These are phyloP conservation scores for Asterophora lycoperdoides DNA, from an alignment of 768 basidiomycete genomes.

Conservation along the genomic window DNA sequence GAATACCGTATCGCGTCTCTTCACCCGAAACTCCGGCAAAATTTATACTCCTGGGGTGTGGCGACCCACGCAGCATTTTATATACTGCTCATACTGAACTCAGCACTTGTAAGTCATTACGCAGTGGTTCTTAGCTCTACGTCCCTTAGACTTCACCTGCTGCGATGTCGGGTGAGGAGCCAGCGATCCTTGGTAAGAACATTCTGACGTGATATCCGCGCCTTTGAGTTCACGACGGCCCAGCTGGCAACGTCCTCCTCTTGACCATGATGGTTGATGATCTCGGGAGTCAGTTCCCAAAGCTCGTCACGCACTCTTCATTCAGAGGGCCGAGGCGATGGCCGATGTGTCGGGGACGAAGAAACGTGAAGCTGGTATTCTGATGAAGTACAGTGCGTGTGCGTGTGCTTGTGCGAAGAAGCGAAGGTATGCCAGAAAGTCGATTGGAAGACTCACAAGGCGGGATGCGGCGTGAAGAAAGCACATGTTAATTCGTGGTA, in stretches of 20 bases:
- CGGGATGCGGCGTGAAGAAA: conserved; percentile 11
- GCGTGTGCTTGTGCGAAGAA: conserved; percentile 20
- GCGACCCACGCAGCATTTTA: conserved; percentile 51
- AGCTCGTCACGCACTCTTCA: conserved; percentile 30
- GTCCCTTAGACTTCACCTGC: conserved; percentile 43
- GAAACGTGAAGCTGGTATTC: conserved; percentile 18
- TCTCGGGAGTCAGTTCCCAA: conserved; percentile 36
- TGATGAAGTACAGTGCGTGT: conserved; percentile 26
- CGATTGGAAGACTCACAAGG: conserved; percentile 28
- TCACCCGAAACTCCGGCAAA: conserved; percentile 42
- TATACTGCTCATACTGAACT: conserved; percentile 38
- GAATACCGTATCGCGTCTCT: conserved; percentile 50
- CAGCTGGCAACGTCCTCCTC: conserved; percentile 48
- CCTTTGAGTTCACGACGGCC: too few relatives aligned
- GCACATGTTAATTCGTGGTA: too few relatives aligned
- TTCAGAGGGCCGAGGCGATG: conserved; percentile 1
- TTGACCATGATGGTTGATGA: conserved; percentile 39
- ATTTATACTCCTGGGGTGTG: conserved; percentile 53
- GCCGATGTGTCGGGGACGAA: too few relatives aligned
- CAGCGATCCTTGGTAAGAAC: conserved; percentile 39
- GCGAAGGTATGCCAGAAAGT: conserved; percentile 30
- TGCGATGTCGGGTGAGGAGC: conserved; percentile 48
- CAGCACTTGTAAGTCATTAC: too few relatives aligned
- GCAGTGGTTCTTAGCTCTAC: too few relatives aligned
- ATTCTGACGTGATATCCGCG: not conserved